A percentile compares a stretch with the other conserved stretches of the same genome.
phyloP scores from a whole-genome alignment of 1,284 basidiomycete species.

The Wallemia mellicola region DNA sequence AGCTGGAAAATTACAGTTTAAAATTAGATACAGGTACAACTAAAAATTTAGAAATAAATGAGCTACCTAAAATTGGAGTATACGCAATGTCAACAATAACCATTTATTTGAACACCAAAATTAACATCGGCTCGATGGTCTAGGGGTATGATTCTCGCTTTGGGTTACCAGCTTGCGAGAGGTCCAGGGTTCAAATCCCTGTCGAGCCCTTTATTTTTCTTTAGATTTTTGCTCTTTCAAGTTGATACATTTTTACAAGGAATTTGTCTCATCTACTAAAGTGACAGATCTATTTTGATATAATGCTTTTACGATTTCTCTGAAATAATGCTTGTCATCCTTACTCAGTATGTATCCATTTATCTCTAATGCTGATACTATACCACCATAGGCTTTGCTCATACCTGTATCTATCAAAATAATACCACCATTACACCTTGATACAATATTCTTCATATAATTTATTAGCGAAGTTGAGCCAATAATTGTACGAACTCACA shows the following conservation, averaged over 20 bases:
- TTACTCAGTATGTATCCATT: conserved; percentile 11
- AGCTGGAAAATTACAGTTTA: no score
- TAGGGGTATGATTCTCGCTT: no score
- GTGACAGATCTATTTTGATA: not conserved
- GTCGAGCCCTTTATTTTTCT: no score
- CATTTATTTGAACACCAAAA: no score
- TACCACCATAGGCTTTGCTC: conserved; percentile 59
- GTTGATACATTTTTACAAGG: not conserved
- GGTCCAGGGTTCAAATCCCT: no score
- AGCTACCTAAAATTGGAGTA: no score
- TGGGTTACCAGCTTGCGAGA: no score
- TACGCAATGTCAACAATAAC: no score
- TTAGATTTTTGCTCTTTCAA: no score
- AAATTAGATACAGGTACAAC: no score
- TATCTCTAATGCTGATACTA: conserved; percentile 54
- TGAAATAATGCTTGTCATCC: not conserved
- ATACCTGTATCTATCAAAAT: conserved; percentile 52
- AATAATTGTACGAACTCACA: conserved; percentile 15
- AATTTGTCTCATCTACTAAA: not conserved
- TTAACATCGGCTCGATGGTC: no score
- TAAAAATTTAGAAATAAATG: no score
- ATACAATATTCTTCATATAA: conserved; percentile 31
- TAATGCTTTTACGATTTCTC: not conserved
- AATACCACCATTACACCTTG: conserved; percentile 52
- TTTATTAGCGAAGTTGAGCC: not conserved